These are phyloP conservation scores for Exophiala oligosperma DNA, from an alignment of 2,329 filamentous ascomycete species.

Conservation along the genomic window DNA sequence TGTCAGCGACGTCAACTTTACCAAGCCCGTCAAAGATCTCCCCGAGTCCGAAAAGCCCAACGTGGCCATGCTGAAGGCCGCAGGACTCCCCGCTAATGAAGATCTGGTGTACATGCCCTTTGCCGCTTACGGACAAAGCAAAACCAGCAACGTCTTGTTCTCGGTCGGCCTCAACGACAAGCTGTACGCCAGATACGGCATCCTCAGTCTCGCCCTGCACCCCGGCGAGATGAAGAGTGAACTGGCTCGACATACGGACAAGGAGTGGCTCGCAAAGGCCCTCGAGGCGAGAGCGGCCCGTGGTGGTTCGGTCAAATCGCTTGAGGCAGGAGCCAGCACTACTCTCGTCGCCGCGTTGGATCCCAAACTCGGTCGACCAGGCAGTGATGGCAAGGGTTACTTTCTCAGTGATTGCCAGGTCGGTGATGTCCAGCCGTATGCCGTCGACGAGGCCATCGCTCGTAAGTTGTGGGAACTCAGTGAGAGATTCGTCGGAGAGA, in stretches of 20 bases:
- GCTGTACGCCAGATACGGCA: constrained; percentile 30
- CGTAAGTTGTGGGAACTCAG: constrained; percentile 42
- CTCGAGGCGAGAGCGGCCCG: neutral
- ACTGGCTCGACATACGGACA: constrained; percentile 26
- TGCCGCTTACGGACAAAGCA: constrained; percentile 46
- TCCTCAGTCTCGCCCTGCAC: constrained; percentile 41
- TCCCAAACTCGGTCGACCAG: constrained; percentile 29
- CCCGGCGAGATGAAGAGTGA: constrained; percentile 34
- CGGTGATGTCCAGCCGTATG: constrained; percentile 35
- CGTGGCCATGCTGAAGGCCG: constrained; percentile 1
- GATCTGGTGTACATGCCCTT: constrained; percentile 35
- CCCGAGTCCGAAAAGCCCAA: constrained; percentile 21
- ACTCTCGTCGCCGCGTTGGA: constrained; percentile 47
- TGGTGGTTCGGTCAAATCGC: constrained; percentile 32
- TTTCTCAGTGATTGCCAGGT: constrained; percentile 39
- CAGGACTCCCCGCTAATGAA: constrained; percentile 1
- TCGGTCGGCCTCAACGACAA: constrained; percentile 38
- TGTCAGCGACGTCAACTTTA: constrained; percentile 38
- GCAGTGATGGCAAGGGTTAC: constrained; percentile 10
- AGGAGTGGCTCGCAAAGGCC: constrained; percentile 23
- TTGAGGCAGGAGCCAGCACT: constrained; percentile 45
- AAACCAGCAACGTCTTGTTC: constrained; percentile 51
- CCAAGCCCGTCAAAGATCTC: constrained; percentile 24
- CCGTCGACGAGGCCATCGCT: constrained; percentile 39
- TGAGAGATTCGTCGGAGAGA: constrained; percentile 41